These are phyloP conservation scores for Metarhizium anisopliae DNA, from an alignment of 2,329 filamentous ascomycete genomes.

Conservation along the genomic window DNA sequence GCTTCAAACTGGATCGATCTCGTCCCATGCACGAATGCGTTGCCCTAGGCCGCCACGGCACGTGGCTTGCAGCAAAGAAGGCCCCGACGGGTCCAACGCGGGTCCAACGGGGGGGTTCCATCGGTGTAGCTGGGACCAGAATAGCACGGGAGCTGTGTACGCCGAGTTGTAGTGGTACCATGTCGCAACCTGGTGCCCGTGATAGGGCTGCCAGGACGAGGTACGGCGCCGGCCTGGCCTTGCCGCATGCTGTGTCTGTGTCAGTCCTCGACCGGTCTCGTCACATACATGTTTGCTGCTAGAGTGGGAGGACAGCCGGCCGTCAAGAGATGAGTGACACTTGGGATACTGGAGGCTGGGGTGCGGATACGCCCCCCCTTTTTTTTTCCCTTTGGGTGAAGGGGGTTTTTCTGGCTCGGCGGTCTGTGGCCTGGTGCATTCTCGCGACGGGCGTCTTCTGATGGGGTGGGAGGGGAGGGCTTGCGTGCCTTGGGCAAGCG, in stretches of 20 bases:
- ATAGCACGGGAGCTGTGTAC: not conserved
- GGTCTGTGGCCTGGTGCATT: not conserved
- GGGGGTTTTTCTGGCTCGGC: not conserved
- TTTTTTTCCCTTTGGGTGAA: too few relatives aligned
- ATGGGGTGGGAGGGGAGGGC: too few relatives aligned
- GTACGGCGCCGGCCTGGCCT: not conserved
- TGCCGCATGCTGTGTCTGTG: not conserved
- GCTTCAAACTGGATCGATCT: not conserved
- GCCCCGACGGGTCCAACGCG: not conserved
- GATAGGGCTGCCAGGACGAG: not conserved
- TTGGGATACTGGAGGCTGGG: too few relatives aligned
- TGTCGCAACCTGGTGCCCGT: not conserved
- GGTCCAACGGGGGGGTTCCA: not conserved
- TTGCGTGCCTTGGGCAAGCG: too few relatives aligned
- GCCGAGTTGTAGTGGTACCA: not conserved
- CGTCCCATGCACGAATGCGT: not conserved
- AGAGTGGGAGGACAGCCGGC: not conserved
- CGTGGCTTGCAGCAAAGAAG: not conserved
- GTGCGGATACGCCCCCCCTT: too few relatives aligned
- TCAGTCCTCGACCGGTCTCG: too few relatives aligned
- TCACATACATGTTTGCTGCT: not conserved
- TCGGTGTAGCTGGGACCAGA: too few relatives aligned
- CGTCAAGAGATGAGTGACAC: too few relatives aligned
- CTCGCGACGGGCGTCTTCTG: not conserved
- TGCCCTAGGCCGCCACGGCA: not conserved